These are phyloP conservation scores for Pythium dissotocum DNA, from an alignment of 352 stramenopile species.

Conservation along the genomic window DNA sequence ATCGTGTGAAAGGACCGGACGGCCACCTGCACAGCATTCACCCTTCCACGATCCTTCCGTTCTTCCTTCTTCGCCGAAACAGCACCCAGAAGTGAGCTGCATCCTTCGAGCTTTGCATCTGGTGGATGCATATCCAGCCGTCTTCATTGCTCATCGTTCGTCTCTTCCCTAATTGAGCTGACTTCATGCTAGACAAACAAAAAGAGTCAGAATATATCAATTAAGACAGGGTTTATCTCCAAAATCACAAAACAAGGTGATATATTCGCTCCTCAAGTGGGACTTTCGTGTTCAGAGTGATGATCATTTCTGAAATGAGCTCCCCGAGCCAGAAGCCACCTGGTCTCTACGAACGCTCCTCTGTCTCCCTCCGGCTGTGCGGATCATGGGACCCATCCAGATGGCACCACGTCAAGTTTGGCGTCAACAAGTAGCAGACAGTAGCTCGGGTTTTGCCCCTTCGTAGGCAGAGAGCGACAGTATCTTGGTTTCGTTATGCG, in stretches of 20 bases:
- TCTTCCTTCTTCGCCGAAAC: background rate
- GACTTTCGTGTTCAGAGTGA: background rate
- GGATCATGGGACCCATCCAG: background rate
- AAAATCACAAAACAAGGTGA: conserved; percentile 3
- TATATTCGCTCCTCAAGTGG: background rate
- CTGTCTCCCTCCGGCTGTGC: background rate
- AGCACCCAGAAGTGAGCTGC: background rate
- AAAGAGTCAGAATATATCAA: background rate
- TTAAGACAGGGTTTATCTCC: background rate
- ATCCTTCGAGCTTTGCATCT: background rate
- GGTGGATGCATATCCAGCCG: background rate
- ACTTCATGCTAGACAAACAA: background rate
- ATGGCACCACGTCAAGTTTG: background rate
- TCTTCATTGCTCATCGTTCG: background rate
- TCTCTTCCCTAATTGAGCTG: background rate
- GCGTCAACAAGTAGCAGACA: background rate
- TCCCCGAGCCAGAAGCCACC: conserved; percentile 2
- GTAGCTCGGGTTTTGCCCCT: no score
- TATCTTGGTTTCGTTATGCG: background rate
- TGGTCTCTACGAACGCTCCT: background rate
- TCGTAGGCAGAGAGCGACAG: background rate
- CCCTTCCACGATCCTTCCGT: background rate
- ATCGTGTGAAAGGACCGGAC: background rate
- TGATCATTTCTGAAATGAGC: conserved; percentile 10
- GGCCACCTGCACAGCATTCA: background rate